These are phyloP conservation scores for Trichoderma atrobrunneum DNA, from an alignment of 2,329 filamentous ascomycete genomes.

Conservation along the genomic window DNA sequence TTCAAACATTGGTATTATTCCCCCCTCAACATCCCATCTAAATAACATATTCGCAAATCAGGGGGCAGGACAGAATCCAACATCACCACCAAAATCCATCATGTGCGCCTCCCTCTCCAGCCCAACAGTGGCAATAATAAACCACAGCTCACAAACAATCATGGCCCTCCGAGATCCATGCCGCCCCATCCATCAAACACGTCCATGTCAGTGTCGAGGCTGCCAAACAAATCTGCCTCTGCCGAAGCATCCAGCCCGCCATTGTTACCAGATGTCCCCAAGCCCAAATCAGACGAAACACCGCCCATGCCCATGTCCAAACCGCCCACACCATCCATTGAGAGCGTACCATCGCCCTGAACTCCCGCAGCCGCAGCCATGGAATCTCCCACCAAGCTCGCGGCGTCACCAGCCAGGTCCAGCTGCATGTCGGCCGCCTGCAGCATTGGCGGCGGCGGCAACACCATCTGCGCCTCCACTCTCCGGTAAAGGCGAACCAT, in stretches of 20 bases:
- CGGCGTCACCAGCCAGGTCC: slow-evolving; percentile 38
- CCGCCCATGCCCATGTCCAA: slow-evolving; percentile 46
- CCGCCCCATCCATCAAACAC: slow-evolving; percentile 41
- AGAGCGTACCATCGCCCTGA: slow-evolving; percentile 39
- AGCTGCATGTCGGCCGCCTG: slow-evolving; percentile 42
- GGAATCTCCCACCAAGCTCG: slow-evolving; percentile 41
- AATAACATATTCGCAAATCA: background rate
- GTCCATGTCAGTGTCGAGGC: slow-evolving; percentile 42
- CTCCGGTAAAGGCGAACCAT: slow-evolving; percentile 60
- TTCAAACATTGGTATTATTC: background rate
- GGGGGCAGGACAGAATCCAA: background rate
- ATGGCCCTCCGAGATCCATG: slow-evolving; percentile 5
- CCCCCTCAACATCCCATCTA: background rate
- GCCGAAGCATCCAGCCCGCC: slow-evolving; percentile 31
- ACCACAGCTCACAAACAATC: background rate
- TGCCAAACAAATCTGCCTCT: slow-evolving; percentile 41
- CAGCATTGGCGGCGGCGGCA: slow-evolving; percentile 42
- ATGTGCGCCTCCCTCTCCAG: background rate
- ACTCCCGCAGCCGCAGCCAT: slow-evolving; percentile 44
- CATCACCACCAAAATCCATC: background rate
- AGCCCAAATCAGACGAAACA: slow-evolving; percentile 37
- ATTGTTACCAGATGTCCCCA: slow-evolving; percentile 36
- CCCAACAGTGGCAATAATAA: background rate
- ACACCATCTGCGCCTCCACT: slow-evolving; percentile 63
- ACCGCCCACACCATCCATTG: slow-evolving; percentile 41